Evolutionary conservation across 768 basidiomycete genomes (phyloP), one percentile per base, ranked within the genome.

Genomic region (Tephrocybe sp.): DNA sequence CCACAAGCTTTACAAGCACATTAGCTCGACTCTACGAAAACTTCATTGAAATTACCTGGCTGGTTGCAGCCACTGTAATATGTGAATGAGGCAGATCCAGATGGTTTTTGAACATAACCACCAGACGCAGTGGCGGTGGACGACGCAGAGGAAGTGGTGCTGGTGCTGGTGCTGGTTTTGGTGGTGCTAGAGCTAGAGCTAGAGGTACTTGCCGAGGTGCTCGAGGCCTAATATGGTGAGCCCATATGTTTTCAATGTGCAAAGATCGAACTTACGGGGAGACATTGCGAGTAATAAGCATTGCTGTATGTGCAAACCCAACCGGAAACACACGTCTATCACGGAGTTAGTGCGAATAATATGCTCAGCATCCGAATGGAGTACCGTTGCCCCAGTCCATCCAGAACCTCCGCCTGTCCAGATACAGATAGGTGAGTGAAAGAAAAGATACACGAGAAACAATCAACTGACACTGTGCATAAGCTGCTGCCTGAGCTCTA

Each of bases 81-180:
- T 9, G 82, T 84, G 70, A 84, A 84, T 17, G 79, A 78, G 16
- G 81, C 74, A 13, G 58, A 54, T 19, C 80, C 81, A 16, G 78
- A 79, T 2, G 80, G 54, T 22, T 64, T 71, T 63, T 84, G 82
- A 22, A 83, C 53, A 53, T 81, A 84, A 11, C 78, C 80, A 13
- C 76, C 79, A 4, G 72, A 26, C 3, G 3, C 26, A 7, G 26
- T 26, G 26, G 26, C 26, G 26, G 26, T 26, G 26, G 26, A 26
- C 26, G 26, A 26, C 26, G 26, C 26, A 3, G 26, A 26, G 4
- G 26, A 26, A 7, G 26, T 26, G 26, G 26, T 26, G 26, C 26
- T 26, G 26, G 26, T 26, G 26, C 26, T 26, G 26, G 26, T 26
- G 26, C 26, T 26, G 26, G 26, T 26, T 3, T 7, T 26, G 26